Base-by-base conservation (phyloP, 2,329 filamentous ascomycete genomes). In the Cyclaneusma minus region DNA sequence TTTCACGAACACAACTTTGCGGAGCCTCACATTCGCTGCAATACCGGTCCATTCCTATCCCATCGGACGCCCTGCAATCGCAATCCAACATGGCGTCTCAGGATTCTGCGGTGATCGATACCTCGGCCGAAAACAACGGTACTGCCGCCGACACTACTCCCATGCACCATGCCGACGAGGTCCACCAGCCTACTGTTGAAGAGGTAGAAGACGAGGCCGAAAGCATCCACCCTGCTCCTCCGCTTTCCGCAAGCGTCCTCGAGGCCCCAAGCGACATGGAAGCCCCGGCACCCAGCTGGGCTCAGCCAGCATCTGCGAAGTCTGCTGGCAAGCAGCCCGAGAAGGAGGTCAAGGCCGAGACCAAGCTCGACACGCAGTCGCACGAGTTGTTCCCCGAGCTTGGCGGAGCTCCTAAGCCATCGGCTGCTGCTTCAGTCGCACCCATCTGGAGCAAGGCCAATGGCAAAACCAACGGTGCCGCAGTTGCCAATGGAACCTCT, bases 361-460 rank as follows among this genome's bases (percentile, higher is more conserved):
- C 35, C 14, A 42, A 43, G 30, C 58, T 94, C 34, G 82, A 95
- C 51, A 85, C 82, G 12, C 68, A 81, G 44, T 92, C 82, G 11
- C 80, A 91, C 47, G 85, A 95, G 53, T 61, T 81, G 32, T 98
- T 98, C 64, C 89, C 89, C n/a, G 75, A 85, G 41, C 68, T 98
- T 24, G 87, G 85, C 28, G 64, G 68, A 35, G 67, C 57, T 13
- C 52, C 62, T 30, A 72, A 71, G 51, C 60, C 71, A 53, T 59
- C 71, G 17, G 53, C 55, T 11, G 52, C 65, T 35, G 62, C 71
- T 30, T 66, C 69, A 38, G 64, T 71, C 32, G 63, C 75, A 24
- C 71, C 76, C 23, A 72, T 80, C 39, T 94, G 87, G 84, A 78
- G 78, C 35, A 68, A 67, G 18, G 50, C 58, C 36, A 47, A 45